Evolutionary conservation across 2,329 filamentous ascomycete genomes (phyloP).

Genomic region (Daldinia sp.): DNA sequence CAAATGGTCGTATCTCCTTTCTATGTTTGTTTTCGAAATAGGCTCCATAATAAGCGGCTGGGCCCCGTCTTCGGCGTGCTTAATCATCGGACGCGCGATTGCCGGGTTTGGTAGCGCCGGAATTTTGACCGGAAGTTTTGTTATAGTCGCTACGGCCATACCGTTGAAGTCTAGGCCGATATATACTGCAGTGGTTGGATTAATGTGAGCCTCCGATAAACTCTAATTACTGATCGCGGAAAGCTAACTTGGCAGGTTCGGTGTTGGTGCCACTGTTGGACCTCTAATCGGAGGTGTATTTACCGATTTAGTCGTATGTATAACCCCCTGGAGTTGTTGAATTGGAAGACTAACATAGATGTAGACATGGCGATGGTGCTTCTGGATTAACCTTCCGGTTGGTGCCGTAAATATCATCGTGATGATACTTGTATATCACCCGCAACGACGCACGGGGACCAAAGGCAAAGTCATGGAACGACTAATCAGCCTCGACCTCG

Average conservation of each 20-base stretch:
- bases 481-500: conserved; percentile 47
- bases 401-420: conserved; percentile 47
- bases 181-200: conserved; percentile 46
- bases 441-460: conserved; percentile 30
- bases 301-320: conserved; percentile 48
- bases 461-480: conserved; percentile 38
- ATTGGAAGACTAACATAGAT: conserved; percentile 12
- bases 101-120: conserved; percentile 49
- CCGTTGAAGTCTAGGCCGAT: conserved; percentile 45
- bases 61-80: conserved; percentile 45
- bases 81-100: conserved; percentile 51
- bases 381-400: conserved; percentile 53
- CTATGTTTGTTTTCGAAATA: conserved; percentile 46
- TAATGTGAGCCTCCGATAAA: conserved; percentile 41
- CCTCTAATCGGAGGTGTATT: conserved; percentile 50
- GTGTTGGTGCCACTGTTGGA: conserved; percentile 47
- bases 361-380: conserved; percentile 54
- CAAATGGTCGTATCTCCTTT: conserved; percentile 45
- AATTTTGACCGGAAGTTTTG: conserved; percentile 48
- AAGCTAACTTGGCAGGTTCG: conserved; percentile 43
- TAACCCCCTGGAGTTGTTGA: too few species aligned
- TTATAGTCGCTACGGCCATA: conserved; percentile 46
- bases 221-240: background rate
- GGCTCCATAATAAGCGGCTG: conserved; percentile 50
- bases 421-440: conserved; percentile 45